Base-by-base conservation (phyloP, 2,329 filamentous ascomycete species). In the Neonectria ditissima region DNA sequence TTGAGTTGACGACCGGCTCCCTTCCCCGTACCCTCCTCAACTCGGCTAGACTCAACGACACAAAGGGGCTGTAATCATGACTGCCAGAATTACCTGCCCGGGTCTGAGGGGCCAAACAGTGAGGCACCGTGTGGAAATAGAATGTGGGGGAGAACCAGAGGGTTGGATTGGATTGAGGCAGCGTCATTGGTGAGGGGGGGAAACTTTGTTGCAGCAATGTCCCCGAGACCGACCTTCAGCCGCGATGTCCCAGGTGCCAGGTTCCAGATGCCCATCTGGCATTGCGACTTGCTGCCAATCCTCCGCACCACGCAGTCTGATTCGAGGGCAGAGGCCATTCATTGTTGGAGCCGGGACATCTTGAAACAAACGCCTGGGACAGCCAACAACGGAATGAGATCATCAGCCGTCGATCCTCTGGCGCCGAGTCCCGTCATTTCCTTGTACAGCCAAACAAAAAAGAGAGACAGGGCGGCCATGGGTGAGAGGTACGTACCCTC, bases 311-410 rank as follows among this genome's bases (percentile, higher is more conserved):
- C 3, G 39, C 52, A 57, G 57, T 66, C 41, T 66, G 68, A 73
- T 70, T 73, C 66, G 68, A 61, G 57, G 64, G 54, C 53, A 54
- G 51, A 53, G 45, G 65, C 54, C 51, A 62, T 32, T 50, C 51
- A 62, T 32, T 50, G 45, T 60, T 59, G 59, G 57, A 57, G 34
- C 55, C 63, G 50, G 59, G 55, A 64, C 59, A 72, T 68, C 66
- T 73, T 73, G 71, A 73, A 73, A 73, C 71, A 73, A 72, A 72
- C 71, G 66, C 70, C 71, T 69, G 68, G 65, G 60, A 64, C 62
- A 63, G 37, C 68, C 69, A 69, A 70, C 71, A 69, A 59, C 65
- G 68, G 71, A 73, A 73, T 73, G 71, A 73, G 71, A 73, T 73
- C 71, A 73, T 73, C 69, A 68, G 65, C 67, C 65, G 71, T 73